phyloP scores from a whole-genome alignment of 495 filamentous ascomycete species.

The Annulohypoxylon nitens region DNA sequence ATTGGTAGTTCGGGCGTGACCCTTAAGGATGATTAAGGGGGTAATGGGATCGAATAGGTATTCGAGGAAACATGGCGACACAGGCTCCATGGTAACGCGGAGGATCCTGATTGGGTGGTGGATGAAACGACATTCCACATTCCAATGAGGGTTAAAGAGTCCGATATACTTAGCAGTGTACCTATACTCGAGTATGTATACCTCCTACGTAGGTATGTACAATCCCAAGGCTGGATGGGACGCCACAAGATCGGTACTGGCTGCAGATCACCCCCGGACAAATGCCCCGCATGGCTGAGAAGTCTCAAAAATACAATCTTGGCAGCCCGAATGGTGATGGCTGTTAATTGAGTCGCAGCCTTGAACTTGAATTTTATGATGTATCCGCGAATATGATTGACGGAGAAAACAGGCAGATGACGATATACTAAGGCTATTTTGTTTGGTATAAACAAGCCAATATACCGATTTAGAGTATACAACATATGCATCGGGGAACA shows the following conservation, averaged over 20 bases:
- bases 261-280: conserved; percentile 42
- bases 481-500: not conserved
- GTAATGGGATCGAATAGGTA: conserved; percentile 19
- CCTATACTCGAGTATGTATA: too few species aligned
- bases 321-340: not conserved
- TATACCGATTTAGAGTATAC: conserved; percentile 24
- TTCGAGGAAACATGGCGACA: conserved; percentile 20
- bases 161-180: conserved; percentile 21
- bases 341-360: conserved; percentile 25
- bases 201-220: not conserved
- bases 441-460: conserved; percentile 33
- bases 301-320: conserved; percentile 17
- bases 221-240: conserved; percentile 35
- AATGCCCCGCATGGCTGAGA: conserved; percentile 40
- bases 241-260: conserved; percentile 42
- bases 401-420: conserved; percentile 45
- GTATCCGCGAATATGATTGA: not conserved
- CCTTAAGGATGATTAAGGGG: conserved; percentile 39
- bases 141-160: conserved; percentile 42
- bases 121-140: conserved; percentile 44
- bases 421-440: conserved; percentile 14
- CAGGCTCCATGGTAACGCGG: conserved; percentile 36
- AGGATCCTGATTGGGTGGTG: conserved; percentile 31
- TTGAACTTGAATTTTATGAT: conserved; percentile 10
- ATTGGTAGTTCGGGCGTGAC: conserved; percentile 37